These are phyloP conservation scores for Teunomyces gatunensis DNA, from an alignment of 805 yeast genomes.

Conservation along the genomic window DNA sequence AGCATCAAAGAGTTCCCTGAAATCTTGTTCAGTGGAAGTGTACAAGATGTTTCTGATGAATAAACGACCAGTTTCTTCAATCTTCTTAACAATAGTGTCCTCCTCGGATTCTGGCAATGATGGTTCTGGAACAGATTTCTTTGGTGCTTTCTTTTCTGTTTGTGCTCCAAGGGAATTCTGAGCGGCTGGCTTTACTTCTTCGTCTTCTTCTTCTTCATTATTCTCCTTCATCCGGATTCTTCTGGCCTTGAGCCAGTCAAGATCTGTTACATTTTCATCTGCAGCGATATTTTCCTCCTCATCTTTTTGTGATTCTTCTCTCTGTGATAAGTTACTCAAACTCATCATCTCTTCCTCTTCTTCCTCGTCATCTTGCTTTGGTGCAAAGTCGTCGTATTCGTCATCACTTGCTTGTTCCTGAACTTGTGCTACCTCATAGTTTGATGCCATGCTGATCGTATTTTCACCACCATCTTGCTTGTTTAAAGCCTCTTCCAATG, in stretches of 20 bases:
- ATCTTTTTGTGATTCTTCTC: slow-evolving; percentile 3
- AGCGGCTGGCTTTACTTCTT: slow-evolving; percentile 10
- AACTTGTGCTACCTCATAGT: slow-evolving; percentile 35
- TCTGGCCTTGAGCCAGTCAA: slow-evolving; percentile 83
- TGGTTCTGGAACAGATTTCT: background rate
- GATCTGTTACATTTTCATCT: slow-evolving; percentile 61
- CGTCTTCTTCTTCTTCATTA: slow-evolving; percentile 20
- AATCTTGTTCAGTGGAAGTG: slow-evolving; percentile 76
- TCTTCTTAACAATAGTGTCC: slow-evolving; percentile 48
- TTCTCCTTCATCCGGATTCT: slow-evolving; percentile 61
- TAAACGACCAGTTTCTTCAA: slow-evolving; percentile 71
- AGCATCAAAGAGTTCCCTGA: slow-evolving; percentile 56
- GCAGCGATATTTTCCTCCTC: slow-evolving; percentile 31
- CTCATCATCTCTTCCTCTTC: slow-evolving; percentile 51
- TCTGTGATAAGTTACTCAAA: slow-evolving; percentile 23
- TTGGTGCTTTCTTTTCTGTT: background rate
- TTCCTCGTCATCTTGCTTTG: slow-evolving; percentile 28
- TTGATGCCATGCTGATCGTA: background rate
- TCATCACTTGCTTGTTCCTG: slow-evolving; percentile 49
- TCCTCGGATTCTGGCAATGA: slow-evolving; percentile 33
- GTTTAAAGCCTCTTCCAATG: slow-evolving; percentile 42
- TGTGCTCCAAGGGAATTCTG: background rate
- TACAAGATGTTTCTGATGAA: slow-evolving; percentile 86
- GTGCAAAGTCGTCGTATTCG: slow-evolving; percentile 48
- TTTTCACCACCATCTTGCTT: slow-evolving; percentile 15